Evolutionary conservation across 345 rosid genomes (phyloP).

Genomic region (Combretum micranthum): DNA sequence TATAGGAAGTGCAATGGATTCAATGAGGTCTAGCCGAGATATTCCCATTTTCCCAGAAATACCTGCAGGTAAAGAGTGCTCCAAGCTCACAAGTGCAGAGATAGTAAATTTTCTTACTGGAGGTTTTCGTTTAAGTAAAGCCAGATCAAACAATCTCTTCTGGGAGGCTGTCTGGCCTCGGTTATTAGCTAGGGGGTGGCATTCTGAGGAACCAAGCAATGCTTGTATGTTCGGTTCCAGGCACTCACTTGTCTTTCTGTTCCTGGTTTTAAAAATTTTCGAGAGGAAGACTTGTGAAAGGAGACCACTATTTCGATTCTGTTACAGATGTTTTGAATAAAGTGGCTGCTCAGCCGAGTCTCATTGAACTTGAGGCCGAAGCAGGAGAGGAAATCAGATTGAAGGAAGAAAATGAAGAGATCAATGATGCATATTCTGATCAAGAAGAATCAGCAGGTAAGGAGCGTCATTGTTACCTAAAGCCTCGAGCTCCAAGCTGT

Average conservation of each 20-base stretch:
- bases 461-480: conserved; percentile 26
- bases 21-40: conserved; percentile 26
- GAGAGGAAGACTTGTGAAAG: conserved; percentile 52
- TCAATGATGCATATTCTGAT: conserved; percentile 10
- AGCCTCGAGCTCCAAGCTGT: conserved; percentile 23
- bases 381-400: conserved; percentile 6
- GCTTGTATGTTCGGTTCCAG: conserved; percentile 21
- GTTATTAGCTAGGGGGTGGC: conserved; percentile 81
- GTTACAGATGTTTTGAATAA: conserved; percentile 46
- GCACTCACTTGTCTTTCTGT: conserved; percentile 54
- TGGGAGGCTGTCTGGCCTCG: conserved; percentile 98
- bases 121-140: conserved; percentile 64
- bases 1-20: conserved; percentile 42
- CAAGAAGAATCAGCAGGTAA: conserved; percentile 15
- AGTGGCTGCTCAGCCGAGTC: conserved; percentile 45
- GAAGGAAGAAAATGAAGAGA: conserved; percentile 21
- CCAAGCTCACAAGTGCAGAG: conserved; percentile 38
- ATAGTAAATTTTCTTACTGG: conserved; percentile 57
- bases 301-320: conserved; percentile 66
- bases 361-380: conserved; percentile 38
- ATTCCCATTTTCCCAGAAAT: conserved; percentile 26
- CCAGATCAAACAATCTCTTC: conserved; percentile 66
- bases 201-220: conserved; percentile 63
- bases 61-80: conserved; percentile 46
- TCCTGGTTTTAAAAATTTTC: conserved; percentile 68